Conservation (phyloP, 2,329 filamentous ascomycete species). For the Aureobasidium sp. region DNA sequence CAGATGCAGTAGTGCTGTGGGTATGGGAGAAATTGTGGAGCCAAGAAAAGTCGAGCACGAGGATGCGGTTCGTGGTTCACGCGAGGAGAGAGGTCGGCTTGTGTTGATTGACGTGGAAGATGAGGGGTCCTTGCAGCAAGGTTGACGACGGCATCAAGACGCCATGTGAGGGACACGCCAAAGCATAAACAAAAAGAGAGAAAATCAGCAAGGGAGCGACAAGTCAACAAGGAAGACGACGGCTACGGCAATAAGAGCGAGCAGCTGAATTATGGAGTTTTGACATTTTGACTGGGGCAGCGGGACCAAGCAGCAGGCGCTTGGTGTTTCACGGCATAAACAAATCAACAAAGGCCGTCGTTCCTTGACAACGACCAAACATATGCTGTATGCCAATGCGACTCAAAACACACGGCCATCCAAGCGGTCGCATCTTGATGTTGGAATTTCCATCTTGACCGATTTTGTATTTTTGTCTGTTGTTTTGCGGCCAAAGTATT, state of each 20-base stretch:
- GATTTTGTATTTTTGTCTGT: neutral
- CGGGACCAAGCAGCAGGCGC: neutral
- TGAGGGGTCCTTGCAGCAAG: neutral
- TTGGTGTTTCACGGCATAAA: neutral
- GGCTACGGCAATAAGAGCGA: neutral
- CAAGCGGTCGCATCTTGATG: constrained; percentile 2
- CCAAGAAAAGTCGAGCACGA: constrained; percentile 8
- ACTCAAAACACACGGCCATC: neutral
- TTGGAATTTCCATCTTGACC: neutral
- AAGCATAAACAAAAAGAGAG: constrained; percentile 1
- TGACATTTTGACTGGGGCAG: neutral
- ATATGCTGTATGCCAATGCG: neutral
- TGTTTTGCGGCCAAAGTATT: neutral
- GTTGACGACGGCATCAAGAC: neutral
- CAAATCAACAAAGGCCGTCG: neutral
- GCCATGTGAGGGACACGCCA: neutral
- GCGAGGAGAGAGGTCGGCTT: neutral
- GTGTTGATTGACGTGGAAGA: neutral
- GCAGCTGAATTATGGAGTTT: constrained; percentile 1
- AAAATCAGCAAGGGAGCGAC: constrained; percentile 5
- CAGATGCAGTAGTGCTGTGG: constrained; percentile 11
- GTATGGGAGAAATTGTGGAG: neutral
- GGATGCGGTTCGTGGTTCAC: constrained; percentile 3
- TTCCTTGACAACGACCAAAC: neutral
- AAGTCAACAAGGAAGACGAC: neutral